phyloP scores from a whole-genome alignment of 2,329 filamentous ascomycete species.

The Acarospora socialis region DNA sequence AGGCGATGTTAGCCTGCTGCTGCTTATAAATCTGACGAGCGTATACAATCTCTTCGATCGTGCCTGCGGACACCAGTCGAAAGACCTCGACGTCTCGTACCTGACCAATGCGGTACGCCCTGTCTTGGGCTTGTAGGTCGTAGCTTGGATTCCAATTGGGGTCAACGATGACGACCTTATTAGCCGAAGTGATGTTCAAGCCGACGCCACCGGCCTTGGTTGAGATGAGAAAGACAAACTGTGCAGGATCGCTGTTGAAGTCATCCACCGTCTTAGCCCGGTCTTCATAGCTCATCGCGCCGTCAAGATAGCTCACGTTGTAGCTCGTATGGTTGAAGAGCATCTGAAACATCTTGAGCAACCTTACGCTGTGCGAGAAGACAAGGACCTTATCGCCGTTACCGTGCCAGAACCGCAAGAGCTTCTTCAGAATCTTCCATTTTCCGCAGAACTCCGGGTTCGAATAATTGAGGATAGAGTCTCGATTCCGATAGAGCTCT shows the following conservation, averaged over 20 bases:
- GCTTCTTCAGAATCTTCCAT: slow-evolving; percentile 78
- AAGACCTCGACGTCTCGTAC: slow-evolving; percentile 89
- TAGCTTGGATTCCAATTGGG: slow-evolving; percentile 96
- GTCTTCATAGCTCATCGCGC: slow-evolving; percentile 68
- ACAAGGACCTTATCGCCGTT: slow-evolving; percentile 90
- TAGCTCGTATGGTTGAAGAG: slow-evolving; percentile 82
- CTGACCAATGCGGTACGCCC: slow-evolving; percentile 92
- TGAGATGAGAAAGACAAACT: slow-evolving; percentile 93
- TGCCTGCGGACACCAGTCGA: slow-evolving; percentile 75
- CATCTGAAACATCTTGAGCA: slow-evolving; percentile 70
- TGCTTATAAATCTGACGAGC: slow-evolving; percentile 97
- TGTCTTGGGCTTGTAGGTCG: slow-evolving; percentile 89
- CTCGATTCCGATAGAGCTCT: slow-evolving; percentile 56
- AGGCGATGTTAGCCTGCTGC: slow-evolving; percentile 95
- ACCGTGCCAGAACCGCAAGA: slow-evolving; percentile 78
- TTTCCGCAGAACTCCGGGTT: slow-evolving; percentile 92
- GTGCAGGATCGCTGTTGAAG: slow-evolving; percentile 74
- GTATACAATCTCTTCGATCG: slow-evolving; percentile 94
- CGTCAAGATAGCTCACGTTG: slow-evolving; percentile 82
- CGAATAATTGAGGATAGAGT: slow-evolving; percentile 65
- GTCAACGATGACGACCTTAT: slow-evolving; percentile 94
- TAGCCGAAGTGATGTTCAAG: slow-evolving; percentile 91
- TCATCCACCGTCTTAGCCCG: slow-evolving; percentile 70
- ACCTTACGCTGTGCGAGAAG: slow-evolving; percentile 80
- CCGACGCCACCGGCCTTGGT: slow-evolving; percentile 88